Base-by-base conservation (phyloP, 495 filamentous ascomycete genomes). In the Penicillium coffeae region DNA sequence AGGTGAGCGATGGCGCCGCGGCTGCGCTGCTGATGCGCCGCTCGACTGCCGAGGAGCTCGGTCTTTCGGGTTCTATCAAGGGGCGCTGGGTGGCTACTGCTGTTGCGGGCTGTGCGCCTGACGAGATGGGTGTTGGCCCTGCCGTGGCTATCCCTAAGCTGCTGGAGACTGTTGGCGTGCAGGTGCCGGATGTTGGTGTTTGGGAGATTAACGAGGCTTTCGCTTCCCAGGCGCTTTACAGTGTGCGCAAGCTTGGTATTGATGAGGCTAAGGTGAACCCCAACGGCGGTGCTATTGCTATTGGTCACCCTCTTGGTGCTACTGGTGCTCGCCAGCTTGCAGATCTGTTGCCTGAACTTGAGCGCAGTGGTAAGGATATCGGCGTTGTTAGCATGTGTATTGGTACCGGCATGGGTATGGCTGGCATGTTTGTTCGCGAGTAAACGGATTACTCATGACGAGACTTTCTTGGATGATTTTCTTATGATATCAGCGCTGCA, bases 151-250 rank as follows among this genome's bases (percentile, higher is more conserved):
- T 96, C 35, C 90, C 91, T 20, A 88, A 85, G 62, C 74, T 95
- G 35, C 70, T 95, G 15, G 60, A 75, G 39, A 75, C 77, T 45
- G 75, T 85, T 8, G 88, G 83, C 14, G 50, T 95, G 30, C 57
- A 59, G 40, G 81, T 72, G 5, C 69, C 73, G 8, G 88, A 96
- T 40, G 84, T 96, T 0, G 79, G 85, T 5, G 71, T 92, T n/a
- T 96, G 90, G 90, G 91, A 96, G 76, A 84, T 96, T 64, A 96
- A 96, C 66, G 91, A 96, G 76, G 90, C 91, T 15, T 96, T 95
- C 69, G 91, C 91, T 3, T 87, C 84, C 45, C 91, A 96, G 71
- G 84, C 88, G 10, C 63, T 96, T 8, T 88, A 94, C 71, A 92
- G 86, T 59, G 63, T 89, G 27, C 70, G 88, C 54, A 78, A 84